Conservation (phyloP, 208 protist genomes). For the Blastocrithidia nonstop region DNA sequence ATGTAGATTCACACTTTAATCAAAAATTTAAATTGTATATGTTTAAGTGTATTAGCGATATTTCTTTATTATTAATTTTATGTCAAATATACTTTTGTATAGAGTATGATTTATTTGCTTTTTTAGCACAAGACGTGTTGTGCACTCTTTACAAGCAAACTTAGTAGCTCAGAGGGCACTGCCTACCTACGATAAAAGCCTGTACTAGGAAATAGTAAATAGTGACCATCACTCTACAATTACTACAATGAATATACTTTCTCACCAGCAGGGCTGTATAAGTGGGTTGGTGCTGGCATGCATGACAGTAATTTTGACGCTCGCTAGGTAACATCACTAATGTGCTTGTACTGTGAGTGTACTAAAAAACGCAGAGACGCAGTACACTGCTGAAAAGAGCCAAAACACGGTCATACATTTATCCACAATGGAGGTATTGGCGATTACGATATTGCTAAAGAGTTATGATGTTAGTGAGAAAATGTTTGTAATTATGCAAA, state of each 20-base stretch:
- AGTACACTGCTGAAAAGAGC: no score
- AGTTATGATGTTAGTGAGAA: no score
- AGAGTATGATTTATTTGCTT: not conserved
- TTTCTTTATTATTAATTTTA: no score
- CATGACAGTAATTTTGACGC: constrained; percentile 6
- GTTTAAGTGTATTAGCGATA: no score
- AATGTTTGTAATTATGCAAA: no score
- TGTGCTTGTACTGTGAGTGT: constrained; percentile 5
- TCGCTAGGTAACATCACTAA: constrained; percentile 9
- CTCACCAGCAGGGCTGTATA: constrained; percentile 12
- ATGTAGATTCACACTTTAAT: no score
- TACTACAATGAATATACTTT: constrained; percentile 1
- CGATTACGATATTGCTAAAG: no score
- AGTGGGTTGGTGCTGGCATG: constrained; percentile 1
- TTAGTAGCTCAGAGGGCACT: constrained; percentile 10
- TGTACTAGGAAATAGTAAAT: constrained; percentile 9
- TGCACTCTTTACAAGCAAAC: constrained; percentile 8
- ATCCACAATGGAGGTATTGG: no score
- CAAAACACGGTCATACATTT: no score
- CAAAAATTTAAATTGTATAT: no score
- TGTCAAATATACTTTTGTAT: not conserved
- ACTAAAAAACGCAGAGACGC: constrained; percentile 8
- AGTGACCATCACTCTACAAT: constrained; percentile 8
- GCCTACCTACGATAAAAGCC: constrained; percentile 8
- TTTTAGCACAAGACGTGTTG: no score